These are phyloP conservation scores for Solanum raphanifolium DNA, from an alignment of 257 asterid genomes.

Conservation along the genomic window DNA sequence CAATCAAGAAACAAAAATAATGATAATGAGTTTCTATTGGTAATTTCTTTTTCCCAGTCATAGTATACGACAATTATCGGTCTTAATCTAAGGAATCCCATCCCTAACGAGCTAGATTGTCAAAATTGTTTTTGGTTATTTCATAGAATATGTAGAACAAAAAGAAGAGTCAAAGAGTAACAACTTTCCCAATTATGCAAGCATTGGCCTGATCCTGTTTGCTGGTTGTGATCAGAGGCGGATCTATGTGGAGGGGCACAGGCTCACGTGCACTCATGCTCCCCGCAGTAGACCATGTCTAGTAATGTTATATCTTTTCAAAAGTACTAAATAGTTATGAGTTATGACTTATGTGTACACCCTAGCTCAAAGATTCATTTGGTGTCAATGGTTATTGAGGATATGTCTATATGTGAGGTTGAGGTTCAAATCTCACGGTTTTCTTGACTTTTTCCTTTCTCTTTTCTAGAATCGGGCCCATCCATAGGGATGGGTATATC, in stretches of 20 bases:
- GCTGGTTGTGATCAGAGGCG: neutral
- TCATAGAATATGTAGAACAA: neutral
- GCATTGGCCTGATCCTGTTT: neutral
- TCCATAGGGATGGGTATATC: neutral
- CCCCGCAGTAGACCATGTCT: no score
- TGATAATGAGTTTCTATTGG: neutral
- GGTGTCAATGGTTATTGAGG: neutral
- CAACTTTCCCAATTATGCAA: neutral
- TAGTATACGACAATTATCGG: neutral
- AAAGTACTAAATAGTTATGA: neutral
- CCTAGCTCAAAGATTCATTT: neutral
- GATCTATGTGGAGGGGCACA: neutral
- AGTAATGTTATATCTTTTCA: neutral
- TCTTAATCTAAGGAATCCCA: neutral
- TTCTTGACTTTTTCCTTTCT: neutral
- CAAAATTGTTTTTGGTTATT: neutral
- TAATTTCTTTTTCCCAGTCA: neutral
- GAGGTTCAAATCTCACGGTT: neutral
- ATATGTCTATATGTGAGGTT: neutral
- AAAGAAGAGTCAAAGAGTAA: neutral
- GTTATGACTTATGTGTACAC: neutral
- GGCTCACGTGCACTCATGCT: no score
- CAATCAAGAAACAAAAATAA: neutral
- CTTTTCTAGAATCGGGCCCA: neutral
- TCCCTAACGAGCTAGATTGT: neutral